Evolutionary conservation across 331 rosid species (phyloP).

Genomic region (Cucumis variabilis): DNA sequence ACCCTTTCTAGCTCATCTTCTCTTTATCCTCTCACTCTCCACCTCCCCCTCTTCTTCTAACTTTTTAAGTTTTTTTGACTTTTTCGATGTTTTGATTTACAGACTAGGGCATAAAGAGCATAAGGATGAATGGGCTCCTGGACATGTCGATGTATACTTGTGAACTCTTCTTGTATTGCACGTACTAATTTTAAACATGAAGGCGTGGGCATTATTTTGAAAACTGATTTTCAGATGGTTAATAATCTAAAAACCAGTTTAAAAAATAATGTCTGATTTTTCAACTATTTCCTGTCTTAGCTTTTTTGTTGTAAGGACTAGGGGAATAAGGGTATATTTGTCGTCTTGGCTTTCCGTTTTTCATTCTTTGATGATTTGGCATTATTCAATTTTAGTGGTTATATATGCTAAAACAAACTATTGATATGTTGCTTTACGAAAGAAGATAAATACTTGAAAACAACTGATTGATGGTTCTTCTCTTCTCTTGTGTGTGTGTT

Average conservation of each 20-base stretch:
- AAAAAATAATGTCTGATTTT: neutral
- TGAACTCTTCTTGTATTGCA: slow-evolving; percentile 93
- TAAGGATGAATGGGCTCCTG: too few species aligned
- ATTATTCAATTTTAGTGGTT: neutral
- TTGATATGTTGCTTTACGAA: too few species aligned
- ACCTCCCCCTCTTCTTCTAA: neutral
- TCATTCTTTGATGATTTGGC: neutral
- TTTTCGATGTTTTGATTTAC: slow-evolving; percentile 35
- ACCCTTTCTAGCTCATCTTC: slow-evolving; percentile 10
- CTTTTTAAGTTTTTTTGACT: neutral
- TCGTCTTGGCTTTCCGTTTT: neutral
- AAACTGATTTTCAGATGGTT: slow-evolving; percentile 11
- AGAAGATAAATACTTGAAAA: too few species aligned
- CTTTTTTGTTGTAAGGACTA: neutral
- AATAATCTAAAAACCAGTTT: too few species aligned
- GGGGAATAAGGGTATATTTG: too few species aligned
- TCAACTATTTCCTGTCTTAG: neutral
- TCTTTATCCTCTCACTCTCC: neutral
- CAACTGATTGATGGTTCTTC: too few species aligned
- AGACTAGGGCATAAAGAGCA: slow-evolving; percentile 99
- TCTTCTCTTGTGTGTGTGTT: too few species aligned
- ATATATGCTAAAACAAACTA: too few species aligned
- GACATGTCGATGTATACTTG: slow-evolving; percentile 85
- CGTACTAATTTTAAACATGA: slow-evolving; percentile 48
- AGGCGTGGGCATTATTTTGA: neutral